A percentile compares a stretch with the other conserved stretches of the same genome.
These are phyloP conservation scores for Dendrobium nobile DNA, from an alignment of 106 monocot species.

Conservation along the genomic window DNA sequence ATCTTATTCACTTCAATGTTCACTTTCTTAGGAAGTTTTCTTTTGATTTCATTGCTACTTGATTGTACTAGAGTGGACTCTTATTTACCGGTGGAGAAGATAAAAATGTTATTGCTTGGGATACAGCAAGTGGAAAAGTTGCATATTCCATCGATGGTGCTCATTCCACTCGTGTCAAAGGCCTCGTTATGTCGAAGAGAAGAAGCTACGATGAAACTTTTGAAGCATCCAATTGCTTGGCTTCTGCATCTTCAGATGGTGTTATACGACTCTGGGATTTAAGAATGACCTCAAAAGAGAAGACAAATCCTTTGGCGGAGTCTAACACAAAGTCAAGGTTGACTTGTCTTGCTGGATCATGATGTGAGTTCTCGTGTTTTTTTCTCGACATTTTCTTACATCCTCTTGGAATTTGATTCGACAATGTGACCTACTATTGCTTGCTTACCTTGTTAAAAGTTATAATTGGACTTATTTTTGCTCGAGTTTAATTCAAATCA, in stretches of 20 bases:
- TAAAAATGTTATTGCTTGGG: conserved; percentile 68
- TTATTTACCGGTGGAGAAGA: conserved; percentile 85
- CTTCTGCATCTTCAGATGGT: conserved; percentile 94
- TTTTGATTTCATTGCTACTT: neutral
- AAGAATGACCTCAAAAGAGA: conserved; percentile 48
- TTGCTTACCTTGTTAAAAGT: neutral
- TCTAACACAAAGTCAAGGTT: conserved; percentile 74
- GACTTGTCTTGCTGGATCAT: conserved; percentile 86
- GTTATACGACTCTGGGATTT: conserved; percentile 80
- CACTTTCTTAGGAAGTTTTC: neutral
- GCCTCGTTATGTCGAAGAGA: conserved; percentile 55
- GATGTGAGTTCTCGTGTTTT: conserved; percentile 44
- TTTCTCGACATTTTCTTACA: neutral
- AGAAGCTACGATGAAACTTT: conserved; percentile 21
- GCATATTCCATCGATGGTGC: conserved; percentile 65
- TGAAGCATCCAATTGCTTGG: conserved; percentile 41
- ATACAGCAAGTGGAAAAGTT: conserved; percentile 62
- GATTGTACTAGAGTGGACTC: conserved; percentile 47
- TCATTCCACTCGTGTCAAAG: conserved; percentile 78
- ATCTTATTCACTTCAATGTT: neutral
- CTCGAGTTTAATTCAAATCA: neutral
- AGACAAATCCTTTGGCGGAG: conserved; percentile 53
- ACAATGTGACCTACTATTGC: neutral
- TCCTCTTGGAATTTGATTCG: neutral
- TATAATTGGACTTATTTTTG: neutral